Percentiles rank a stretch among this genome's conserved stretches.
Conservation (phyloP, 1,284 basidiomycete species). For the Cryptococcus depauperatus region DNA sequence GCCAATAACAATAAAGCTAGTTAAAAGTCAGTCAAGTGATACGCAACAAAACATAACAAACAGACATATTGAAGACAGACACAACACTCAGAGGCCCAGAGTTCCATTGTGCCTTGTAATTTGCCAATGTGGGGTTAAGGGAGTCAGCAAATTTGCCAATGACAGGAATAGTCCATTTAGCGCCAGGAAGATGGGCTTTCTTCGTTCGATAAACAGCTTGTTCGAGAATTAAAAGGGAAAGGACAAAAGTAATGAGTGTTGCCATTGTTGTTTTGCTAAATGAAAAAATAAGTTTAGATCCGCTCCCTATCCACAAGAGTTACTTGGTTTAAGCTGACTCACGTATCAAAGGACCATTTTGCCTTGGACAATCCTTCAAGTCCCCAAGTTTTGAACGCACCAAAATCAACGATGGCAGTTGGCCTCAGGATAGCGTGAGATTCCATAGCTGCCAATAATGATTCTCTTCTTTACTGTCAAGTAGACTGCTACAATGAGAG, state of each 20-base stretch:
- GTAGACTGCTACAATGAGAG: too few relatives aligned
- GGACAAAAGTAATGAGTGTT: slow-evolving; percentile 38
- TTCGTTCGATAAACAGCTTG: slow-evolving; percentile 79
- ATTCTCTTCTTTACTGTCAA: too few relatives aligned
- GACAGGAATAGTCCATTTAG: slow-evolving; percentile 82
- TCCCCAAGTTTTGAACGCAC: slow-evolving; percentile 33
- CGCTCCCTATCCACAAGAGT: too few relatives aligned
- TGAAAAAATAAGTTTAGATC: background rate
- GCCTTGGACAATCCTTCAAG: slow-evolving; percentile 35
- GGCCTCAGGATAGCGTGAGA: slow-evolving; percentile 37
- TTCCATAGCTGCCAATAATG: too few relatives aligned
- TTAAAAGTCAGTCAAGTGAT: too few relatives aligned
- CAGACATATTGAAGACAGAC: slow-evolving; percentile 93
- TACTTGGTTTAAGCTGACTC: too few relatives aligned
- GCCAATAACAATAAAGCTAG: slow-evolving; percentile 92
- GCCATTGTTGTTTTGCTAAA: slow-evolving; percentile 39
- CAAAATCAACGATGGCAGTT: slow-evolving; percentile 34
- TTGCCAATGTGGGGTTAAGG: slow-evolving; percentile 75
- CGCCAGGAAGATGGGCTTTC: slow-evolving; percentile 77
- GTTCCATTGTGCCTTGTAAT: slow-evolving; percentile 82
- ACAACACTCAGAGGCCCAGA: slow-evolving; percentile 73
- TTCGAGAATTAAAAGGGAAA: slow-evolving; percentile 43
- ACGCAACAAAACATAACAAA: background rate
- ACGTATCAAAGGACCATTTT: slow-evolving; percentile 38
- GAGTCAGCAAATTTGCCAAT: slow-evolving; percentile 91